Evolutionary conservation across 2,329 filamentous ascomycete genomes (phyloP).

Genomic region (Fusarium floridanum): DNA sequence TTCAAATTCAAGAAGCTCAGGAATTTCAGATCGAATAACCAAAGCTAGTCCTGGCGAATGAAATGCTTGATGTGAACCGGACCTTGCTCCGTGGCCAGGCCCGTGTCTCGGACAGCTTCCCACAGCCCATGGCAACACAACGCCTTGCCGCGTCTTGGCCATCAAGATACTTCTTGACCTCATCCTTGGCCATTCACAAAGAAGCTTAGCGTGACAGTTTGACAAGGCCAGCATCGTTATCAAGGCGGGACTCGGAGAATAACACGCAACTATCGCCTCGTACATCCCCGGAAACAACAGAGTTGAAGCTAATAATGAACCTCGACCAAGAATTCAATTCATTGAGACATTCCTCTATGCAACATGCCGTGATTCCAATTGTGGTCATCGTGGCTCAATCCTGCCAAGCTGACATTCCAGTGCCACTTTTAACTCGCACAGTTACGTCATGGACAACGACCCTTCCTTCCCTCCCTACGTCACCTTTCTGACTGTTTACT

Average conservation of each 20-base stretch:
- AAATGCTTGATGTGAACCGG: neutral
- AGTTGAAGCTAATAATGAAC: neutral
- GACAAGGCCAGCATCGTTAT: neutral
- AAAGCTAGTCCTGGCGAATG: neutral
- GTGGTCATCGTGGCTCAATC: neutral
- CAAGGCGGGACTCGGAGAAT: neutral
- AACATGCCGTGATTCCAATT: neutral
- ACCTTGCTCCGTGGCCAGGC: neutral
- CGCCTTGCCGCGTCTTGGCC: neutral
- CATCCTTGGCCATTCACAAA: neutral
- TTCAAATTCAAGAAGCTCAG: neutral
- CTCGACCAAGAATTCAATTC: neutral
- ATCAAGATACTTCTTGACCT: neutral
- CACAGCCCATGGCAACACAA: neutral
- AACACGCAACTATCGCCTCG: neutral
- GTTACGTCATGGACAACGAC: conserved; percentile 7
- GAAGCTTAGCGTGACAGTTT: neutral
- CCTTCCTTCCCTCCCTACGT: neutral
- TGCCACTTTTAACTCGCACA: neutral
- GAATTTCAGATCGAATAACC: neutral
- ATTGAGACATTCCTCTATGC: neutral
- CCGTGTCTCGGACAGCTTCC: neutral
- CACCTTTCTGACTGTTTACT: neutral
- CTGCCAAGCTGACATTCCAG: conserved; percentile 2
- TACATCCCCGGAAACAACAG: neutral